Evolutionary conservation across 2,329 filamentous ascomycete species (phyloP), one percentile per base, ranked within the genome.

Genomic region (Calonectria montana): DNA sequence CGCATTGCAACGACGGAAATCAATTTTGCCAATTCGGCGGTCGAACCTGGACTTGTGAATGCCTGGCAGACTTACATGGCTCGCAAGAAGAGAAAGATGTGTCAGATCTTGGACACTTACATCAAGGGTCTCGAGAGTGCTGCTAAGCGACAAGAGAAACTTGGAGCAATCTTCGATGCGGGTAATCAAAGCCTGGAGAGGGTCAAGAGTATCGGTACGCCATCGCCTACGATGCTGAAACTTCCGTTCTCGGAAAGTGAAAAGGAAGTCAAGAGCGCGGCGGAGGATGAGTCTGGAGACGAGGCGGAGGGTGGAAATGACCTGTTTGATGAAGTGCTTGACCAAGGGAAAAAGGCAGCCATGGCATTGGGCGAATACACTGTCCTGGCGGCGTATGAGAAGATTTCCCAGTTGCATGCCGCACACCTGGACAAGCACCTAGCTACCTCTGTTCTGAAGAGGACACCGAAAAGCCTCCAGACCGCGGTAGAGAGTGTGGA

Each of bases 401-500:
- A 45, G 31, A n/a, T 62, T 13, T 45, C 35, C 5, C 35, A 62
- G 25, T 23, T 62, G 16, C 37, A 62, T 18, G 59, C 59, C 12
- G 48, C 63, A 4, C 59, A 65, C 21, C 59, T 68, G 9, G 68
- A 71, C 31, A 67, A 68, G 48, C 71, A 73, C 3, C 48, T 73
- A 25, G 63, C 55, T 6, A 66, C 55, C 1, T 71, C 55, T 5
- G 68, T 68, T 37, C 59, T 73, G 27, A 73, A 73, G 48, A 63
- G 50, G 16, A 71, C 69, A 15, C 69, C 71, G 2, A 43, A 66
- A 27, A 66, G 59, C 25, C 39, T 73, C 25, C 65, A 62, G 47
- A 65, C 65, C 18, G 71, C 71, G 47, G 70, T 73, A 65, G 71
- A 73, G 57, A 73, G 70, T 48, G 61, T 73, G 48, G 70, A 71